Evolutionary conservation across 1,284 basidiomycete species (phyloP), one percentile per base, ranked within the genome.

Genomic region (Xerocomus nothofagi): DNA sequence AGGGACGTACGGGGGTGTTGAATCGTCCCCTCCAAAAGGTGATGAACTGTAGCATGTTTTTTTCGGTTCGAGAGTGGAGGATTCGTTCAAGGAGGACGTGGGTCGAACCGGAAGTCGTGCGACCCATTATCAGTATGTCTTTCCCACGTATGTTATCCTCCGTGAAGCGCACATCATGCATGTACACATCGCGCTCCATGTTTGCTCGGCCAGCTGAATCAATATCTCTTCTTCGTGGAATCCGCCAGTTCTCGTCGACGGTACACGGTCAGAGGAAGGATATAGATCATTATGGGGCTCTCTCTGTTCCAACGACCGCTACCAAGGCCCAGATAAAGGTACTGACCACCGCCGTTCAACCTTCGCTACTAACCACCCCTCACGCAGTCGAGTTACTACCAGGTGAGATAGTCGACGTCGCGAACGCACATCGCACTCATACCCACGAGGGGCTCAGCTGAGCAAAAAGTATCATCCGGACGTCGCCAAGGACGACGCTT

Each of bases 381-480:
- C 0, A 12, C 26, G 4, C 24, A 77, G 76, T 67, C 76, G 17
- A 76, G 69, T 47, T 79, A 72, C 47, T 79, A 79, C 56, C 75
- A 73, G 66, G 77, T 76, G 55, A 55, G 47, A 44, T 10, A 0
- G 2, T 7, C 12, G 21, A 26, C 17, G 0, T 2, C 8, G 4
- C 2, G 3, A 12, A 41, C 17, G 15, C 4, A 9, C 15, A 18
- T 32, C 23, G 11, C 21, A 17, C 36, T 51, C 43, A 48, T 21
- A 23, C 30, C 10, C 11, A 26, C 26, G 44, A 55, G 41, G 51
- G 14, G 17, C 8, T 1, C 30, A 80, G 77, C 59, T 80, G 47
- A 79, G 76, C 66, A 80, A 80, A 53, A 55, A 66, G 50, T 71
- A 71, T 45, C 79, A 80, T 51, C 78, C 78, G 0, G 78, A 80